Base-by-base conservation (phyloP, 257 asterid species). In the Solanum virginianum region DNA sequence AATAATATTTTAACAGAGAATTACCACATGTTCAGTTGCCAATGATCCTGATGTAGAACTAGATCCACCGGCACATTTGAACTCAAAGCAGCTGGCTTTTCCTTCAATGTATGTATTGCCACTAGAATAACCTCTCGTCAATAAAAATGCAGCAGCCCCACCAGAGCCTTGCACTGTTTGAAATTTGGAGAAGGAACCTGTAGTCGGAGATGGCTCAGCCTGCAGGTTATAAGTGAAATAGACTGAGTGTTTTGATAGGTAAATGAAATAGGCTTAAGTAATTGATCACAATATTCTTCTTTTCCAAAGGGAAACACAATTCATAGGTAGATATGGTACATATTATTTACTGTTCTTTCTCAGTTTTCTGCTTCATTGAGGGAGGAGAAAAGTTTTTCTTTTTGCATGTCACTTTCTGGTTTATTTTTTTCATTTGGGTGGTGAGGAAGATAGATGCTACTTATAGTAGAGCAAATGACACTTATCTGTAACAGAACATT, bases 141-240 rank as follows among this genome's bases (percentile, higher is more conserved):
- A 74, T 14, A 89, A 85, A 80, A 90, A 79, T 26, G 90, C 88
- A 29, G 94, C 84, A 85, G 87, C 90, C 81, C 88, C 92, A 87
- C 92, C 87, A 86, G 95, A 90, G 80, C 92, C 89, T 89, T 90
- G 97, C 97, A 92, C 91, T 87, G 89, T 75, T 84, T 91, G 95
- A 85, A 91, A 86, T 86, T 91, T 90, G 89, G 92, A 96, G 90
- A 95, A 90, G 81, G 98, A 94, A 53, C 99, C 99, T 22, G 98
- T 96, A 70, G 99, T 96, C 77, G 99, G 99, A 89, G 99, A 96
- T 85, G 98, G 98, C 90, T 96, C 99, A 80, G 96, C 97, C 99
- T 96, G 95, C 82, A 77, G 49, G 65, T 77, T 77, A 51, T 51
- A 45, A 70, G 80, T 20, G 39, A 72, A 72, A 43, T 45, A 45